Base-by-base conservation (phyloP, 441 rosid species). In the Capsella rubella region DNA sequence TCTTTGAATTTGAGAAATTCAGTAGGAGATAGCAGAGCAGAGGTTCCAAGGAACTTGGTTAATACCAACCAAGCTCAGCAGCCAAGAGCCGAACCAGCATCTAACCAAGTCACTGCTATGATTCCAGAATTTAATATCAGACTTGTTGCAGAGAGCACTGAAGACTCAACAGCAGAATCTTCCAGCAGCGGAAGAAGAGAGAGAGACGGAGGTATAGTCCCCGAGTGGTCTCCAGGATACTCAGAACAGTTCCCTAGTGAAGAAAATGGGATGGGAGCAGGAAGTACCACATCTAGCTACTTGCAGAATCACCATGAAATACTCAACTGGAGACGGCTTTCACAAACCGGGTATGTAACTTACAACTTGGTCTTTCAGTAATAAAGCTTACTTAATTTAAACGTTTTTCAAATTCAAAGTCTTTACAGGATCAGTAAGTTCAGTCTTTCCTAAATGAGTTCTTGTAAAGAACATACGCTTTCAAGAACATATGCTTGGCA, bases 131-230 rank as follows among this genome's bases (percentile, higher is more conserved):
- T 87, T 67, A 80, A 84, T 69, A 52, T 82, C 55, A 47, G 79
- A 42, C 74, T 80, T 64, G 90, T 71, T 74, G 62, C 81, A 49
- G 84, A 68, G 69, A 81, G 66, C 72, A 82, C 85, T 27, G 99
- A 92, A 77, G 98, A 92, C 72, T 92, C 96, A 16, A 87, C 96
- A 4, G 93, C 92, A 37, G 98, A 95, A 79, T 95, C 97, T 34
- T 92, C 98, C 0, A 91, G 86, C 74, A 85, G 84, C 52, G 75
- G 78, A 71, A 78, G 93, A 82, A 89, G 97, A 81, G 97, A 87
- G 78, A 84, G 99, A 78, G 96, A 91, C 28, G 97, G 98, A 72
- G 97, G 92, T 43, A 75, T 90, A 13, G 98, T 95, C 75, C 98
- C 99, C 1, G 97, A 91, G 52, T 95, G 98, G 97, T 89, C 97